Conservation (phyloP, 1,284 basidiomycete genomes). For the Meira nashicola region DNA sequence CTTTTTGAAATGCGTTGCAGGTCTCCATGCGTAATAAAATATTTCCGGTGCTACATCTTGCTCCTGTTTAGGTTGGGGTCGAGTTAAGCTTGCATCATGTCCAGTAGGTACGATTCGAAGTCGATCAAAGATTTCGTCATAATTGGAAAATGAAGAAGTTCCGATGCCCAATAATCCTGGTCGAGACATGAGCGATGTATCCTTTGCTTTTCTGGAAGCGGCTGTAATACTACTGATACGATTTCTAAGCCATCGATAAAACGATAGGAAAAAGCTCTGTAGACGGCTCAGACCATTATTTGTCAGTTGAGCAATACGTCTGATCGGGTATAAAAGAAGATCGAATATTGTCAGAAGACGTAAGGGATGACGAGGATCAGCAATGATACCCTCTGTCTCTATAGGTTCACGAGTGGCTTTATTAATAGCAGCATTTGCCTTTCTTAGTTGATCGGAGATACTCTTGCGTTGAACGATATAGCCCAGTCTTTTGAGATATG, state of each 20-base stretch:
- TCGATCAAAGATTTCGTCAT: conserved; percentile 61
- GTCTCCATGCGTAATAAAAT: conserved; percentile 91
- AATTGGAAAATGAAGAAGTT: conserved; percentile 29
- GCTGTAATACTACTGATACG: neutral
- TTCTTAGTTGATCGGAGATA: conserved; percentile 23
- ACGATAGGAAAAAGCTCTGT: neutral
- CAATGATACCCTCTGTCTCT: conserved; percentile 19
- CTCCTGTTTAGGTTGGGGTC: conserved; percentile 29
- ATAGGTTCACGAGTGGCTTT: neutral
- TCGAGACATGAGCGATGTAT: neutral
- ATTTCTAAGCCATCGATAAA: conserved; percentile 1
- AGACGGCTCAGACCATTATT: conserved; percentile 13
- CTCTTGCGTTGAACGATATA: conserved; percentile 74
- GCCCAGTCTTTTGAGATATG: conserved; percentile 83
- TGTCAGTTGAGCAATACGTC: conserved; percentile 22
- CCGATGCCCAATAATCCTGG: conserved; percentile 20
- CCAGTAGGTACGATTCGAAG: conserved; percentile 73
- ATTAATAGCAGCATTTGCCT: conserved; percentile 7
- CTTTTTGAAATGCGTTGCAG: conserved; percentile 75
- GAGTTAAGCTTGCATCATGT: conserved; percentile 53
- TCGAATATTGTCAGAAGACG: conserved; percentile 31
- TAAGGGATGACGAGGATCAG: conserved; percentile 31
- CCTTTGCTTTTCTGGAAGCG: neutral
- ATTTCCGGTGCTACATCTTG: conserved; percentile 35
- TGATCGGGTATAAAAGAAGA: conserved; percentile 26